Evolutionary conservation across 441 rosid species (phyloP), one percentile per base, ranked within the genome.

Genomic region (Melastoma candidum): DNA sequence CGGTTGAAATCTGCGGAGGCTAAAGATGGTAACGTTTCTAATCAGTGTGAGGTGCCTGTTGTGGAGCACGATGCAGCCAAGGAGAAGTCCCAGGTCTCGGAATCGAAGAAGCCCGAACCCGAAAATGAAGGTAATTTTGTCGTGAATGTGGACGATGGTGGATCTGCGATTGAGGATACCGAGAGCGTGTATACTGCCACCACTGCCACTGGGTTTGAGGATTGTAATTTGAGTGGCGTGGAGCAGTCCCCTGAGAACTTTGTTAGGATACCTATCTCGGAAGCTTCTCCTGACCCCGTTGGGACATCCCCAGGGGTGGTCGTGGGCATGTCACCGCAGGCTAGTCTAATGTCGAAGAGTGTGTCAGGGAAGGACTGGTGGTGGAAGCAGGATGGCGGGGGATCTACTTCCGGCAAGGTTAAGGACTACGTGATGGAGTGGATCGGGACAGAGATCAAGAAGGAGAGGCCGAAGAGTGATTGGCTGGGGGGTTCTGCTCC

Each of bases 381-480:
- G 85, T 70, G 79, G 92, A 90, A 80, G 64, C 90, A 82, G 63
- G 90, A 77, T 6, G 63, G 53, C 48, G 76, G 29, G 36, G 54
- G 51, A 4, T 56, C 32, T 46, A 79, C 72, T 55, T 58, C 58
- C 39, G 85, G 71, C 36, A 67, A 53, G 48, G 83, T 79, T 72
- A 87, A 87, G 60, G 96, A 90, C 26, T 83, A 87, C 67, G 98
- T 87, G 63, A 83, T 69, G 81, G 85, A 90, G 46, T 90, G 98
- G 96, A 82, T 90, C 68, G 97, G 96, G 29, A 74, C 81, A 1
- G 97, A 83, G 76, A 77, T 85, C 48, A 80, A 75, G 64, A 71
- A 76, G 65, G 97, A 83, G 77, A 84, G 81, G 54, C 97, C 95
- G 0, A 79, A 66, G 47, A 75, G 82, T 12, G 77, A 74, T 57